These are phyloP conservation scores for Blastocystis sp. DNA, from an alignment of 352 stramenopile species.

Conservation along the genomic window DNA sequence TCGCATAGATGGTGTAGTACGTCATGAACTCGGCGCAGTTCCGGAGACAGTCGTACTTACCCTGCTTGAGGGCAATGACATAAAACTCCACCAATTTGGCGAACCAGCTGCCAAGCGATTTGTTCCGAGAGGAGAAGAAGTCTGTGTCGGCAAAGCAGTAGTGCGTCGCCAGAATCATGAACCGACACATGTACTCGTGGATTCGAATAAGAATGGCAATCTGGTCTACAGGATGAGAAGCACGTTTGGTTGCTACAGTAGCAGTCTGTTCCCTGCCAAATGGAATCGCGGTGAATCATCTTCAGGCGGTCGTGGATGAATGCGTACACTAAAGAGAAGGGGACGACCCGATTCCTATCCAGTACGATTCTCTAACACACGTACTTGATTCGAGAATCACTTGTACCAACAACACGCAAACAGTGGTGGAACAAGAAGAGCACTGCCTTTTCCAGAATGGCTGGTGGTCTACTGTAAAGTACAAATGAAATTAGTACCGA, in stretches of 20 bases:
- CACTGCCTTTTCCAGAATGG: slow-evolving; percentile 35
- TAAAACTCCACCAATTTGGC: slow-evolving; percentile 21
- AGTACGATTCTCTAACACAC: background rate
- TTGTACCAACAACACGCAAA: background rate
- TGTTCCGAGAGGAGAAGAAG: slow-evolving; percentile 39
- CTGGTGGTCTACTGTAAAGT: slow-evolving; percentile 18
- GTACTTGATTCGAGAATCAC: slow-evolving; percentile 32
- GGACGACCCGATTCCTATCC: slow-evolving; percentile 13
- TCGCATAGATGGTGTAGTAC: slow-evolving; percentile 37
- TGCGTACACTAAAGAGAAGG: slow-evolving; percentile 48
- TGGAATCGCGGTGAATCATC: slow-evolving; percentile 50
- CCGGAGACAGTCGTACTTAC: slow-evolving; percentile 1
- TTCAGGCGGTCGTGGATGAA: slow-evolving; percentile 62
- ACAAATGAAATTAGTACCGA: background rate
- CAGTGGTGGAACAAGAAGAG: slow-evolving; percentile 46
- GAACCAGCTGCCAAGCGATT: slow-evolving; percentile 41
- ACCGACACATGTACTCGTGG: slow-evolving; percentile 52
- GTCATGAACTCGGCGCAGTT: slow-evolving; percentile 50
- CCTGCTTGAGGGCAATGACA: background rate
- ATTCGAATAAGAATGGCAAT: slow-evolving; percentile 33
- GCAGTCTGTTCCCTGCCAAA: slow-evolving; percentile 7
- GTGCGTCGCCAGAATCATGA: slow-evolving; percentile 58
- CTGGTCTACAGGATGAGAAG: slow-evolving; percentile 3
- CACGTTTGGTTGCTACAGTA: background rate
- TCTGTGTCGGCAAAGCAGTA: slow-evolving; percentile 35